These are phyloP conservation scores for Podospora conica DNA, from an alignment of 495 filamentous ascomycete species.

Conservation along the genomic window DNA sequence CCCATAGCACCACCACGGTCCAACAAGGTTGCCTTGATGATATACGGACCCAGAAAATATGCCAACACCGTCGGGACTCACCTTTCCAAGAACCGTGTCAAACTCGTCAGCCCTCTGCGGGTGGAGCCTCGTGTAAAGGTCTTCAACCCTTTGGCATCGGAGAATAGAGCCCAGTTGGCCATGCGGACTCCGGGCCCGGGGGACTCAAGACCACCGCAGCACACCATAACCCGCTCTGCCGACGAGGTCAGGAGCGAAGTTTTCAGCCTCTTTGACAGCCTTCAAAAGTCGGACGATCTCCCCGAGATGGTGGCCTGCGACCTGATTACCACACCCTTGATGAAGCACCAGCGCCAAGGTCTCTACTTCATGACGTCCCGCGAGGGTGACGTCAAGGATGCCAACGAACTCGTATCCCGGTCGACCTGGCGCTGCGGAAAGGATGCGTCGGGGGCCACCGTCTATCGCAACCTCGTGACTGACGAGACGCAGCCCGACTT, in stretches of 20 bases:
- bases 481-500: slow-evolving; percentile 54
- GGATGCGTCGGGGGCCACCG: slow-evolving; percentile 46
- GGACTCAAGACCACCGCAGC: slow-evolving; percentile 9
- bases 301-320: slow-evolving; percentile 64
- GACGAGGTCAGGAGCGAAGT: slow-evolving; percentile 85
- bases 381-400: slow-evolving; percentile 49
- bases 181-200: slow-evolving; percentile 12
- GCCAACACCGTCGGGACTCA: slow-evolving; percentile 57
- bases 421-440: slow-evolving; percentile 66
- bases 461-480: slow-evolving; percentile 80
- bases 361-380: slow-evolving; percentile 82
- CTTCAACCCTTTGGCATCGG: slow-evolving; percentile 56
- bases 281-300: slow-evolving; percentile 66
- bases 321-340: slow-evolving; percentile 59
- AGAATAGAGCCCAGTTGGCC: slow-evolving; percentile 35
- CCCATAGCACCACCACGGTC: slow-evolving; percentile 43
- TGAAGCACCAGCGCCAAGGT: slow-evolving; percentile 87
- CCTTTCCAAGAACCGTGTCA: slow-evolving; percentile 58
- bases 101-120: slow-evolving; percentile 55
- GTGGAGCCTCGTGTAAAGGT: slow-evolving; percentile 60
- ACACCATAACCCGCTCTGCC: slow-evolving; percentile 48
- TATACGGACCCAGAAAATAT: slow-evolving; percentile 72
- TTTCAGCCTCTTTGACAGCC: slow-evolving; percentile 77
- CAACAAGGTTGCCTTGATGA: slow-evolving; percentile 58
- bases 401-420: slow-evolving; percentile 48